These are phyloP conservation scores for Gorgonomyces haynaldii DNA, from an alignment of 192 early-diverging fungal species.

Conservation along the genomic window DNA sequence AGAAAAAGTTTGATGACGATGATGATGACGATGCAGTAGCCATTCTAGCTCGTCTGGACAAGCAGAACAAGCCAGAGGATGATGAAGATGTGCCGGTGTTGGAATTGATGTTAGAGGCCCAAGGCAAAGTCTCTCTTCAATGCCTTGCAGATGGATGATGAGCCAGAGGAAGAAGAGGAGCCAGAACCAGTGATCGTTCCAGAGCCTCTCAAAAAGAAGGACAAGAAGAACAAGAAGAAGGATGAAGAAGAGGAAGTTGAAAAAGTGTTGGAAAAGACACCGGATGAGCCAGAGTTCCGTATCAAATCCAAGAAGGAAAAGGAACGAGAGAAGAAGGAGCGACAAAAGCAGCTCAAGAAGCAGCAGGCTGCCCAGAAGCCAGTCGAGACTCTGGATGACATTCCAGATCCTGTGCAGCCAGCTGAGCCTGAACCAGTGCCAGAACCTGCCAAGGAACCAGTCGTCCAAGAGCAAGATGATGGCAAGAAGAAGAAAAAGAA, in stretches of 20 bases:
- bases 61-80: not conserved
- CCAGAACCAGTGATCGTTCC: too few relatives aligned
- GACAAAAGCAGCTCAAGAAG: not conserved
- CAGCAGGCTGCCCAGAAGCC: not conserved
- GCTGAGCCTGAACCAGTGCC: not conserved
- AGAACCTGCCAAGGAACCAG: too few relatives aligned
- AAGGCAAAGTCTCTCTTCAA: too few relatives aligned
- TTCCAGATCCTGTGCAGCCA: conserved; percentile 9
- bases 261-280: conserved; percentile 10
- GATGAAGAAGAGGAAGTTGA: conserved; percentile 4
- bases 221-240: not conserved
- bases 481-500: conserved; percentile 41
- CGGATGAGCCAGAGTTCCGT: conserved; percentile 19
- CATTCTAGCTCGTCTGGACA: conserved; percentile 30
- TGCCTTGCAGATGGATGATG: too few relatives aligned
- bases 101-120: too few relatives aligned
- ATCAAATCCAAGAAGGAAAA: conserved; percentile 82
- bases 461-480: conserved; percentile 34
- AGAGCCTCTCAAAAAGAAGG: not conserved
- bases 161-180: too few relatives aligned
- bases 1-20: conserved; percentile 33
- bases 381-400: conserved; percentile 10
- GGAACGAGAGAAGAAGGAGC: conserved; percentile 44
- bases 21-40: conserved; percentile 39
- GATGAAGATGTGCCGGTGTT: conserved; percentile 7